Evolutionary conservation across 176 grass and related monocot species (phyloP), one percentile per base, ranked within the genome.

Genomic region (Oryza meyeriana): DNA sequence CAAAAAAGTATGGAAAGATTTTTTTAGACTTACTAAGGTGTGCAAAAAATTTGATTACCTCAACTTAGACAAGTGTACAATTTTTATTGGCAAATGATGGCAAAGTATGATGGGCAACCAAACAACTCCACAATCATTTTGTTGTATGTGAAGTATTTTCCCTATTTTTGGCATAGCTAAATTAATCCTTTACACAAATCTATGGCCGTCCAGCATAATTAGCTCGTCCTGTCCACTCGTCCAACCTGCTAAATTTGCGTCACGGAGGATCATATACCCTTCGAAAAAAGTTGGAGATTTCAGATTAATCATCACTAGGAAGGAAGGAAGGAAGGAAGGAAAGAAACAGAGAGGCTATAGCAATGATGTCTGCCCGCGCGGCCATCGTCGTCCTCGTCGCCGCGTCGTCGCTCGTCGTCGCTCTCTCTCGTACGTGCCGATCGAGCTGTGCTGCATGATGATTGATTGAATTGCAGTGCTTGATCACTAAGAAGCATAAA

Each of bases 161-260:
- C 55, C 20, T 55, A 70, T 57, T 70, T 81, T 82, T 63, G 69
- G 79, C 67, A 61, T 61, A 14, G 10, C 50, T 55, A 55, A 55
- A 35, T 58, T 69, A 70, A 57, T 63, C 13, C 57, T 63, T 28
- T 3, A 11, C 10, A 22, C 70, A 78, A n/a, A n/a, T n/a, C 38
- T 50, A 20, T 13, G 17, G 14, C 41, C 41, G 57, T 71, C 65
- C 11, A 62, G 71, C n/a, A 3, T 9, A 11, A 40, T 16, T 30
- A 12, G 14, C 24, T 2, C 0, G 33, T 78, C 62, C 47, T 63
- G 79, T 79, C 57, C 65, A 29, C 82, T 65, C 77, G n/a, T 25
- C 55, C 55, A 59, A 59, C 2, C 55, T 59, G 55, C 55, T 59
- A 59, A 59, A 25, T 59, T 59, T 59, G 55, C 55, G 35, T 36